Base-by-base conservation (phyloP, 306 rosid species). In the Begonia fuchsioides region DNA sequence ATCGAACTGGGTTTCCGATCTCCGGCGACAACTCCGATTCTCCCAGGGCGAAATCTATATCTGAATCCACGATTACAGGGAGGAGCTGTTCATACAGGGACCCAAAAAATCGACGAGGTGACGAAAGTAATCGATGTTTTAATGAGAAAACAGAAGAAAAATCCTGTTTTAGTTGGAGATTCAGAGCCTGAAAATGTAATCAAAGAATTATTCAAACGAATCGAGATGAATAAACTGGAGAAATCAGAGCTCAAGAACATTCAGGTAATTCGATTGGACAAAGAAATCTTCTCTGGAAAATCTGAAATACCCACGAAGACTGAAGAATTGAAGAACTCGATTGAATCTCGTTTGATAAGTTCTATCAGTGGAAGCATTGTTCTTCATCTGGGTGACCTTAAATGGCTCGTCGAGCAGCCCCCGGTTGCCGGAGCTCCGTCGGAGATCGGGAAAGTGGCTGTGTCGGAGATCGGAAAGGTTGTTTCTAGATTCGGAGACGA, bases 141-240 rank as follows among this genome's bases (percentile, higher is more conserved):
- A 50, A 15, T 66, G n/a, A 66, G 79, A 47, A 18, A 64, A 11
- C 82, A 65, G 68, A 85, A 92, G 75, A 67, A 86, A 58, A 92
- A 92, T 59, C 98, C 96, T 40, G 73, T 92, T 40, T 55, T 92
- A 68, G 98, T 92, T 6, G 96, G 96, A 17, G 96, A 85, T 48
- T 73, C 83, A 40, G 94, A 92, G 65, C 90, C 96, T 0, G 93
- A 86, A 49, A 76, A 79, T 3, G 78, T 76, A 56, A 50, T 83
- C 9, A 78, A 59, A 43, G 96, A 92, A 56, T 62, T 92, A 0
- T 48, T 85, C 39, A 69, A 65, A 79, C 72, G 70, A 57, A 79
- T 92, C 63, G 81, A 82, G 62, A 66, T 61, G 18, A 72, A 67
- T 41, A 87, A 92, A 58, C 13, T 57, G 53, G 39, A n/a, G 8